Evolutionary conservation across 1,139 yeast species (phyloP), one percentile per base, ranked within the genome.

Genomic region (Magnusiomyces paraingens): DNA sequence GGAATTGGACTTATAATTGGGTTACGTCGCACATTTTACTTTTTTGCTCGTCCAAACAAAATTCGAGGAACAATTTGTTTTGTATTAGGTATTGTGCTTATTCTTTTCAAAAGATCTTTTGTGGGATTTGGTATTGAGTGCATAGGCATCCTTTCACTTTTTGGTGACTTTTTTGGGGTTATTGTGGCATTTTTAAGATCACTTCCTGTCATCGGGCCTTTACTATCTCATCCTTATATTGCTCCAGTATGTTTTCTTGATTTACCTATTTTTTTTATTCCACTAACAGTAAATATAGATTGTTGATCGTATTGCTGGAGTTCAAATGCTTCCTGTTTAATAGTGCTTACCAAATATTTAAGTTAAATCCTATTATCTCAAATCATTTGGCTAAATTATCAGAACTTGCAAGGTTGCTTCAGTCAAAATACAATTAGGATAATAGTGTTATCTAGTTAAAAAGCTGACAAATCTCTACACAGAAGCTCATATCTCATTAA

Each of bases 151-250:
- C 72, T 91, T 60, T 91, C 91, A 5, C 75, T 93, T 52, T 93
- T 93, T 71, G 98, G 95, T 39, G 96, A 89, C 69, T 88, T 89
- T 68, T 85, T 89, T 65, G 93, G 96, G 14, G 88, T 95, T 21
- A 84, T 93, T 55, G 80, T 93, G n/a, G 87, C 88, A 62, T 91
- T 93, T 65, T 76, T 93, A 64, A 78, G 97, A 66, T 85, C 95
- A 2, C 72, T 93, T 65, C 99, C 99, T 1, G 69, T 87, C 55
- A 83, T 93, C 58, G 99, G 99, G 0, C 94, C 95, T 45, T 59
- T 90, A 6, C 78, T 93, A 59, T 84, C 93, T 49, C 82, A 85
- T 66, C 98, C 98, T 0, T 70, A 73, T 15, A 71, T 93, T 48
- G 96, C 96, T 1, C 98, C 98, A 17, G 80, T 79, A 61, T 47